phyloP scores from a whole-genome alignment of 2,329 filamentous ascomycete genomes.

The Metarhizium brunneum region DNA sequence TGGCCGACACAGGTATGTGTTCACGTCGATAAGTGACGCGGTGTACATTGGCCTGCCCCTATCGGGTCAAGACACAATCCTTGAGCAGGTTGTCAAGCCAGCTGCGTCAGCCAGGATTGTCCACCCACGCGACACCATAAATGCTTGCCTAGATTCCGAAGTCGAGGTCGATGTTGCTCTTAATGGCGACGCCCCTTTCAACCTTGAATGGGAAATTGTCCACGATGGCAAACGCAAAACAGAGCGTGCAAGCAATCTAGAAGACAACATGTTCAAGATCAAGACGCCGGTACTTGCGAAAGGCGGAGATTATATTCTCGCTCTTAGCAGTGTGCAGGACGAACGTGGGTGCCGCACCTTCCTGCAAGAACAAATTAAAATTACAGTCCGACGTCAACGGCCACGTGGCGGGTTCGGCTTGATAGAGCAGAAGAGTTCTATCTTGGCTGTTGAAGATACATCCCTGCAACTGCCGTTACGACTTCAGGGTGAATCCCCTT shows the following conservation, averaged over 20 bases:
- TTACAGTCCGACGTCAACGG: conserved; percentile 79
- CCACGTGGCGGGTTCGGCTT: conserved; percentile 80
- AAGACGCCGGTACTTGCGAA: conserved; percentile 63
- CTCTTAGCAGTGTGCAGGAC: conserved; percentile 79
- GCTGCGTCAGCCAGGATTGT: conserved; percentile 72
- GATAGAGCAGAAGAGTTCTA: conserved; percentile 67
- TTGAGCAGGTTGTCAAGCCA: conserved; percentile 90
- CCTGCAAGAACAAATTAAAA: conserved; percentile 74
- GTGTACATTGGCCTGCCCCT: conserved; percentile 66
- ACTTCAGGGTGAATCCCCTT: conserved; percentile 77
- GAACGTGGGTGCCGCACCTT: conserved; percentile 78
- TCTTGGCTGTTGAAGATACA: conserved; percentile 69
- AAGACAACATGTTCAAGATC: conserved; percentile 56
- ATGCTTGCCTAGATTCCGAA: conserved; percentile 74
- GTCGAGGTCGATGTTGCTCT: conserved; percentile 67
- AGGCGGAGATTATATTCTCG: conserved; percentile 84
- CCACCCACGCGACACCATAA: conserved; percentile 42
- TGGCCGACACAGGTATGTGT: conserved; percentile 79
- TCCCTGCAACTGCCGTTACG: conserved; percentile 69
- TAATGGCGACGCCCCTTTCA: conserved; percentile 78
- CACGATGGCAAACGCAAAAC: conserved; percentile 79
- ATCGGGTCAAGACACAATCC: conserved; percentile 47
- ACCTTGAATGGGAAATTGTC: conserved; percentile 83
- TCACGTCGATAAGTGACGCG: conserved; percentile 69
- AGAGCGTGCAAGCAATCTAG: conserved; percentile 54